Base-by-base conservation (phyloP, 2,329 filamentous ascomycete species). In the Xylariales sp. region DNA sequence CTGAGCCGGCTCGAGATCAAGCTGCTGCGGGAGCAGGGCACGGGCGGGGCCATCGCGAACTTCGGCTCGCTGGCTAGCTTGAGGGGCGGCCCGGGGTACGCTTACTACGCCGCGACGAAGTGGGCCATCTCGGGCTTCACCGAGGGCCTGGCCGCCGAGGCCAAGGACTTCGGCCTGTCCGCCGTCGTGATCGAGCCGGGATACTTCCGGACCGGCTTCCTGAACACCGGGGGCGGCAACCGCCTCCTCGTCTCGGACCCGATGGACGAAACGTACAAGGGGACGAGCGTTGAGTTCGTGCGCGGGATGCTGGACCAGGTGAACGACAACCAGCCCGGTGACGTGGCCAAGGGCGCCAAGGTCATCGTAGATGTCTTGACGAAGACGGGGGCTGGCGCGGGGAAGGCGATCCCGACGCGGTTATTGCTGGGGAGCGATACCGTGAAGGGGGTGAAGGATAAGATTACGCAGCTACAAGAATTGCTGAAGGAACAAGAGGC, bases 351-450 rank as follows among this genome's bases (percentile, higher is more conserved):
- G 61, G 78, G 71, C 0, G 60, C 63, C 6, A 64, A 59, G 42
- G 65, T 75, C 1, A 62, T 79, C 20, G 65, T 81, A 4, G 78
- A 83, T 47, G 62, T 78, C 11, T 48, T 83, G 48, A 78, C 72
- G 6, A 62, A 62, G 31, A 66, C 61, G 2, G 77, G 76, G 0
- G 60, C 62, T 18, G 73, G 64, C 3, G 15, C 54, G 29, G 76
- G 73, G 0, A 71, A 57, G 47, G 64, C 70, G 15, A 59, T 82
- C 2, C 79, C 78, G 0, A 49, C 71, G 11, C 61, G 78, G 20
- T 50, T 84, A 36, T 60, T 69, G n/a, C 56, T 84, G 29, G 80
- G 80, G 0, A 65, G 59, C 6, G 78, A 82, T 54, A 60, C 60
- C 5, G 51, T 72, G n/a, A 46, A 54, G 4, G 54, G 47, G 3